Conservation (phyloP, 352 stramenopile species). For the Pythium dissimile region DNA sequence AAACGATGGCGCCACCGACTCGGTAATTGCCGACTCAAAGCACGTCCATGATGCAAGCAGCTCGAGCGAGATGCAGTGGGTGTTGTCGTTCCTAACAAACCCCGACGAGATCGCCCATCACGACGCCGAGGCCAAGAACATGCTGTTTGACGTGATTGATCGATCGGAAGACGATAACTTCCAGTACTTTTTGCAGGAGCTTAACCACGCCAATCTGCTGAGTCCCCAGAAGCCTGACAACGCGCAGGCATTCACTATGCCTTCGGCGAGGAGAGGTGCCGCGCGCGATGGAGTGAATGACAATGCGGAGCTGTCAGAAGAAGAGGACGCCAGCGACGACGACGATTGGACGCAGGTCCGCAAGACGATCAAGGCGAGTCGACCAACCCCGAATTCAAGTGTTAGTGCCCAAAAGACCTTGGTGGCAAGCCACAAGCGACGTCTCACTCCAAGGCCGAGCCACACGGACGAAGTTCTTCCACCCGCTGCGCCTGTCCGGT, state of each 20-base stretch:
- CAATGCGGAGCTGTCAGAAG: background rate
- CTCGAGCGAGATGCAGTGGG: conserved; percentile 62
- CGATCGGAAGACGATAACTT: conserved; percentile 68
- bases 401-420: too few species aligned
- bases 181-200: conserved; percentile 61
- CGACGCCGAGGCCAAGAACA: conserved; percentile 54
- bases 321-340: conserved; percentile 5
- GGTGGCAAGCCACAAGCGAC: conserved; percentile 6
- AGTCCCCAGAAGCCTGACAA: conserved; percentile 10
- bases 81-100: conserved; percentile 57
- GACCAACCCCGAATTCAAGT: too few species aligned
- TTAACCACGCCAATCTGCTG: conserved; percentile 49
- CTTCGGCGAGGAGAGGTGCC: background rate
- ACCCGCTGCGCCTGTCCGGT: conserved; percentile 15
- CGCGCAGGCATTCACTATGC: background rate
- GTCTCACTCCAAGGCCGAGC: background rate
- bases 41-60: background rate
- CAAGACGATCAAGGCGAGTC: conserved; percentile 5
- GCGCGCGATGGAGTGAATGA: background rate
- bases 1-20: background rate
- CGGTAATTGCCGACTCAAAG: conserved; percentile 10
- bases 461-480: conserved; percentile 12
- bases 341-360: conserved; percentile 13
- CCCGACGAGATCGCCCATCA: conserved; percentile 39
- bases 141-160: conserved; percentile 28